Base-by-base conservation (phyloP, 2,329 filamentous ascomycete species). In the Tolypocladium sp. region DNA sequence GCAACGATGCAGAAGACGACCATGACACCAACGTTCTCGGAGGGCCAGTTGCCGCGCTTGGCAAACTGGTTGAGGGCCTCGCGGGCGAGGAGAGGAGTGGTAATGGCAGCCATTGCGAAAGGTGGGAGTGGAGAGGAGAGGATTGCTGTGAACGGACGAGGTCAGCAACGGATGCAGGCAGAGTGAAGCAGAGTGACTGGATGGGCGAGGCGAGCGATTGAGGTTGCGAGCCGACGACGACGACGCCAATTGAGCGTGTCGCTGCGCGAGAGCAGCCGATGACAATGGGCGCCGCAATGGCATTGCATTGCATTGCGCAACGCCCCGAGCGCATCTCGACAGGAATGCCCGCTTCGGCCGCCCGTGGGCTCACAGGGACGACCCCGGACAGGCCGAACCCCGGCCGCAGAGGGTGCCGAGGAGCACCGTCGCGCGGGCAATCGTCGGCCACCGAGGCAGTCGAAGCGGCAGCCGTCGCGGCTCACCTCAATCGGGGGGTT, bases 1-100 rank as follows among this genome's bases (percentile, higher is more conserved):
- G 71, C 73, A 63, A 77, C 70, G 58, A 78, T 77, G 67, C 69
- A 73, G 66, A 78, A 76, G 64, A 78, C 76, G 57, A 76, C 70
- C 61, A 77, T 69, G 63, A 76, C 73, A 66, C 76, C 76, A 57
- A 68, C 67, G 57, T 78, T 71, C 59, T 66, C 62, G 37, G 68
- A 60, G 57, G 76, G 67, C 73, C 74, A 78, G 71, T 71, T 77
- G 62, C 71, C 60, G 61, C 76, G 75, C 73, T 75, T 76, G 64
- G 64, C 67, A 54, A 77, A 68, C 66, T 74, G 69, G 70, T 70
- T 63, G 55, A 73, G 64, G 65, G 51, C 56, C 58, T 74, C 71
- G 66, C 74, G 75, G 67, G 72, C 70, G 62, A 76, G 62, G 59
- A 66, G 61, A 46, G 63, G 56, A 52, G 71, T 65, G 66, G 71